These are phyloP conservation scores for Trifolium pratense DNA, from an alignment of 306 rosid genomes.

Conservation along the genomic window DNA sequence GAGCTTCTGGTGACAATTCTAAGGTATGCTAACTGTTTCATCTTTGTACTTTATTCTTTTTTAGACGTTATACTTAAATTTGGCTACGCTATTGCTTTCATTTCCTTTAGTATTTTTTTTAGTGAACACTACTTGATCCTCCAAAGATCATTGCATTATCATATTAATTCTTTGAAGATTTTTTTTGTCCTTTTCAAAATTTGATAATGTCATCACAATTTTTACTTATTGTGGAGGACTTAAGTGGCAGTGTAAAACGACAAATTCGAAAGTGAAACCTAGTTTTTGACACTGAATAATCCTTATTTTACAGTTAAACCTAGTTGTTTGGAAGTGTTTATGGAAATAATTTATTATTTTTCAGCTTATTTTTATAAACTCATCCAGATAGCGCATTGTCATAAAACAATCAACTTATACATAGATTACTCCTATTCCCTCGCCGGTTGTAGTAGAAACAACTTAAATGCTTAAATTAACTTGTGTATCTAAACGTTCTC, in stretches of 20 bases:
- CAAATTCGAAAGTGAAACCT: neutral
- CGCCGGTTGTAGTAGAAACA: neutral
- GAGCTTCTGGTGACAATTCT: slow-evolving; percentile 49
- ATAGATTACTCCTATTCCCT: neutral
- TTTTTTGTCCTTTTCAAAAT: neutral
- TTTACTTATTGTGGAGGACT: neutral
- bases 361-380: neutral
- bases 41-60: slow-evolving; percentile 1
- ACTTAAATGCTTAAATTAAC: neutral
- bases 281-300: neutral
- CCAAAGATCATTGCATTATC: neutral
- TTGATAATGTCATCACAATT: neutral
- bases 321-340: neutral
- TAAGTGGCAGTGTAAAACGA: neutral
- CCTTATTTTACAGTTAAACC: slow-evolving; percentile 2
- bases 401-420: neutral
- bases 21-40: slow-evolving; percentile 57
- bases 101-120: slow-evolving; percentile 3
- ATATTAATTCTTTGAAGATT: neutral
- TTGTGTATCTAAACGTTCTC: neutral
- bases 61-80: neutral
- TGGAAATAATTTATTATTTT: neutral
- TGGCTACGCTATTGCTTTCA: neutral
- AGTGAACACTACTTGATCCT: slow-evolving; percentile 3
- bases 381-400: neutral